Base-by-base conservation (phyloP, 495 filamentous ascomycete genomes). In the Xylaria bambusicola region DNA sequence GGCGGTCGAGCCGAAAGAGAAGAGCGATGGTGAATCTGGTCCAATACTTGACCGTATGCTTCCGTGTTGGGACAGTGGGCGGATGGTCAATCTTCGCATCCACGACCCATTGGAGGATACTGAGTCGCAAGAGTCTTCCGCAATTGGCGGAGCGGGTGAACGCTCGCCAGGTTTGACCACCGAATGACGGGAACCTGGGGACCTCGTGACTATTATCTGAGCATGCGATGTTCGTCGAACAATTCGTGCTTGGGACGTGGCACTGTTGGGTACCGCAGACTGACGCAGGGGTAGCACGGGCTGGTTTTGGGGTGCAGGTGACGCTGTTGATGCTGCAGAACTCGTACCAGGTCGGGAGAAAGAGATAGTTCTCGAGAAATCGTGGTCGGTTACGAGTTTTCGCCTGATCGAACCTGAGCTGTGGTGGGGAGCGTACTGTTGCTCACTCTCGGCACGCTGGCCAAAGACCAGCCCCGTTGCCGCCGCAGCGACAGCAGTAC, bases 71-170 rank as follows among this genome's bases (percentile, higher is more conserved):
- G 89, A 91, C n/a, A 89, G 84, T 13, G 85, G 82, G 26, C 84
- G 84, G 26, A 81, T 74, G 18, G 90, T 95, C 51, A 93, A 74
- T 29, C 89, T 84, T 67, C 83, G 81, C 53, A 93, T 80, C 88
- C 90, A 94, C n/a, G 88, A 88, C 12, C 88, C 82, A 33, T 71
- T 81, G 9, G 82, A 82, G 18, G 83, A 85, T 9, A 81, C 58
- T 2, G 82, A 82, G 56, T 80, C 75, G 42, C 77, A 72, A 58
- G 58, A 61, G 61, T 68, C 73, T 50, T 79, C 78, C 1, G 62
- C 66, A 35, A 71, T 70, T 17, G 76, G 69, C 6, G 65, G 56
- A 0, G 60, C 56, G 40, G 71, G 62, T 31, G 61, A 47, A 49
- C 61, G 40, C 21, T 80, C 73, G 24, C 71, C 65, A 58, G 68